A percentile compares a stretch with the other conserved stretches of the same genome.
Conservation (phyloP, 1,139 yeast species). For the Kodamaea suecica region DNA sequence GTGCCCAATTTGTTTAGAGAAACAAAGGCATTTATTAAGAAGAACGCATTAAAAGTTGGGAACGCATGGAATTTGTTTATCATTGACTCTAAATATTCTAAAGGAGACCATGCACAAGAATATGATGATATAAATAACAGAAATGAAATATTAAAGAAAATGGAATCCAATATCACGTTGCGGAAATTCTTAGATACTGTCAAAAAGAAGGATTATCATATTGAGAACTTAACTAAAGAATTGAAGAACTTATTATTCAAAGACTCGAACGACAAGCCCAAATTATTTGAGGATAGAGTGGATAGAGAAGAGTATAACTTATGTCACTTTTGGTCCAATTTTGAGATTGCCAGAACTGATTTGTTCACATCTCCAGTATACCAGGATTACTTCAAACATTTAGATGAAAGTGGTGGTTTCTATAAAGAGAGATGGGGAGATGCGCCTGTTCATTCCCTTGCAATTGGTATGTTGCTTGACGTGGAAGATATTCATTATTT, state of each 20-base stretch:
- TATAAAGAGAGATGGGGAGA: conserved; percentile 93
- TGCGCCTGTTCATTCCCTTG: conserved; percentile 88
- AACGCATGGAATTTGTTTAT: conserved; percentile 59
- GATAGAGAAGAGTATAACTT: conserved; percentile 69
- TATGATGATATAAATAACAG: conserved; percentile 22
- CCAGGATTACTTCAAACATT: conserved; percentile 57
- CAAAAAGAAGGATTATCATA: conserved; percentile 15
- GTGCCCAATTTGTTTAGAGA: conserved; percentile 76
- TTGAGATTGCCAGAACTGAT: conserved; percentile 82
- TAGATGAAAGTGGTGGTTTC: conserved; percentile 77
- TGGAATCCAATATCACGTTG: conserved; percentile 29
- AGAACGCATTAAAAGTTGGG: conserved; percentile 44
- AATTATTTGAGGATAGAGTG: conserved; percentile 48
- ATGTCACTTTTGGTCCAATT: conserved; percentile 93
- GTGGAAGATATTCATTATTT: conserved; percentile 77
- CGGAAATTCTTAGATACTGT: conserved; percentile 20
- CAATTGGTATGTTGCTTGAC: conserved; percentile 68
- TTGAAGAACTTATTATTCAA: conserved; percentile 21
- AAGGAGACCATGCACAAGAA: conserved; percentile 20
- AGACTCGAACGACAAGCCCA: conserved; percentile 28
- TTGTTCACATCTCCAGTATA: conserved; percentile 65
- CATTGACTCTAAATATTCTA: conserved; percentile 25
- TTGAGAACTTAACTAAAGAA: conserved; percentile 13
- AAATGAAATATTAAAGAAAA: conserved; percentile 23
- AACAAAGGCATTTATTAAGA: conserved; percentile 59